Base-by-base conservation (phyloP, 2,329 filamentous ascomycete genomes). In the Xylaria sp. region DNA sequence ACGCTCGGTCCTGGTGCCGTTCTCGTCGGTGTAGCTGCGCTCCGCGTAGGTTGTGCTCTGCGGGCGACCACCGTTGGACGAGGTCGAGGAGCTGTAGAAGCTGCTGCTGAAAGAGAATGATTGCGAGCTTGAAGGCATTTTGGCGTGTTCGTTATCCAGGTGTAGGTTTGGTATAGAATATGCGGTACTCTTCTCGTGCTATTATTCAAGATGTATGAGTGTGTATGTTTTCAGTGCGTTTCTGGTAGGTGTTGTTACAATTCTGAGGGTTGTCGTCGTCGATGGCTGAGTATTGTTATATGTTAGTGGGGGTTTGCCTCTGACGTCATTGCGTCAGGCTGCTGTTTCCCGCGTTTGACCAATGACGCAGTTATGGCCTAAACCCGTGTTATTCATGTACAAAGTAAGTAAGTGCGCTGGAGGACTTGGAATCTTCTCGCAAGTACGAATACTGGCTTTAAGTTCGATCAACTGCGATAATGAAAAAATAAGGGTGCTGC, bases 41-140 rank as follows among this genome's bases (percentile, higher is more conserved):
- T 74, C 70, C 6, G 72, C 72, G 44, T 65, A 74, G 18, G 64
- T 44, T 0, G 66, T 60, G 18, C 2, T 63, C 28, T 67, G 70
- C 0, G 68, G 68, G 51, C 48, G 64, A 18, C 70, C 70, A 32
- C 66, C 69, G 62, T 69, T 72, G 9, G 23, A 28, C 12, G 70
- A 71, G 4, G 64, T 55, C 7, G 68, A 70, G 32, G 68, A 68
- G 70, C 63, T 68, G 64, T 54, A 69, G 65, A 55, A 71, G 65
- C 54, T 68, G 68, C 54, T 70, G 65, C 54, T 68, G 68, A 71
- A 74, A 46, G 70, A 72, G 59, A 50, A 71, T 44, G 68, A 69
- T 10, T 70, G 66, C 2, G 64, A 65, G 44, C 59, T 56, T 2
- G 55, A 64, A 6, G 65, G 44, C 66, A 70, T 70, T 13, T 37